These are phyloP conservation scores for Diaporthe sp. DNA, from an alignment of 2,329 filamentous ascomycete genomes.

Conservation along the genomic window DNA sequence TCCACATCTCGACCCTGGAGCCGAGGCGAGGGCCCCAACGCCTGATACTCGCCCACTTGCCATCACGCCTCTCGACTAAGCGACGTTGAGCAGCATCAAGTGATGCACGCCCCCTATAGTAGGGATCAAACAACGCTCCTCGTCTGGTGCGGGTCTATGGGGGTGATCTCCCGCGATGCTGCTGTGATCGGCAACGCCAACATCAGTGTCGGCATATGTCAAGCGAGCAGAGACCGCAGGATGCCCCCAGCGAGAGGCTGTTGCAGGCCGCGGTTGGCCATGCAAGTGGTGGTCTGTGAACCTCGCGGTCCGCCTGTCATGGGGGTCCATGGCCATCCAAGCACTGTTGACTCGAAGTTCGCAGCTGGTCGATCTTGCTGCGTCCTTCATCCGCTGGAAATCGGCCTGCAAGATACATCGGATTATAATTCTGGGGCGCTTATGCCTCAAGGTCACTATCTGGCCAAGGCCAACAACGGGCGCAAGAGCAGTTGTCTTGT, in stretches of 20 bases:
- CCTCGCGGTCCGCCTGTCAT: background rate
- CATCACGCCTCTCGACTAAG: background rate
- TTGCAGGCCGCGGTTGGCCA: background rate
- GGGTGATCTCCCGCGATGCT: constrained; percentile 14
- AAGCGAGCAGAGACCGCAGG: background rate
- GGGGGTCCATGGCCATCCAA: background rate
- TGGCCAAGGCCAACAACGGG: background rate
- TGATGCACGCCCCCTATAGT: background rate
- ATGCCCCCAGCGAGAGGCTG: background rate
- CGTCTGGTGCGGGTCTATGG: constrained; percentile 19
- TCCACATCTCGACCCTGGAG: background rate
- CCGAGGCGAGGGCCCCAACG: background rate
- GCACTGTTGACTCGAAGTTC: constrained; percentile 21
- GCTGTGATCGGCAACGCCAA: constrained; percentile 13
- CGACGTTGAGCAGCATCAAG: constrained; percentile 4
- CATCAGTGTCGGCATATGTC: background rate
- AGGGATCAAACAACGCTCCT: constrained; percentile 5
- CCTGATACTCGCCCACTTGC: background rate
- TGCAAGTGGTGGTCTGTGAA: constrained; percentile 12
- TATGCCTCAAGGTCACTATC: background rate
- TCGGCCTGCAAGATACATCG: background rate
- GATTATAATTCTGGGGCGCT: background rate
- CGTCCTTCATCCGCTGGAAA: background rate
- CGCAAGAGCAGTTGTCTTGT: background rate
- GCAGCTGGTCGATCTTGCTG: background rate